phyloP scores from a whole-genome alignment of 768 basidiomycete species.

The Rhizopogon rudus region DNA sequence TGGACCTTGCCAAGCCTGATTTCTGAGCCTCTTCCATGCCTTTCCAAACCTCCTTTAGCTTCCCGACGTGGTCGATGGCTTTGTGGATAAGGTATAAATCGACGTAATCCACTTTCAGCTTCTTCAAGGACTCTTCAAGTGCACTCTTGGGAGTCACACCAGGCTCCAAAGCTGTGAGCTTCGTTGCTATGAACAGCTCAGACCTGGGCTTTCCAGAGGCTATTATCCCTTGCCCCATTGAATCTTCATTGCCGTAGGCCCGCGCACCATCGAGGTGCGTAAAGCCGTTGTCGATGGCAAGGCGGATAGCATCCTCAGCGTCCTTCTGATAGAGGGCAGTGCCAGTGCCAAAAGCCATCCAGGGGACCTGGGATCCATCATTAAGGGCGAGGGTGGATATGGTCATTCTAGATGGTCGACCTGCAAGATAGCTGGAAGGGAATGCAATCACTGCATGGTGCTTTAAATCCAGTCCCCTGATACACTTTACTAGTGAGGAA shows the following conservation, averaged over 20 bases:
- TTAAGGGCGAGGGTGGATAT: slow-evolving; percentile 41
- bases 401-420: slow-evolving; percentile 16
- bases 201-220: slow-evolving; percentile 47
- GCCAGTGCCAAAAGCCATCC: slow-evolving; percentile 61
- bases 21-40: slow-evolving; percentile 53
- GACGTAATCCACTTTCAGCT: slow-evolving; percentile 49
- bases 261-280: slow-evolving; percentile 66
- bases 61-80: slow-evolving; percentile 33
- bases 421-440: slow-evolving; percentile 4
- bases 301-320: slow-evolving; percentile 30
- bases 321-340: slow-evolving; percentile 46
- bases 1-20: slow-evolving; percentile 34
- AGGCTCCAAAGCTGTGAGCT: slow-evolving; percentile 31
- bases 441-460: no score
- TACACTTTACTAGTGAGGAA: no score
- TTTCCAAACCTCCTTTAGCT: slow-evolving; percentile 50
- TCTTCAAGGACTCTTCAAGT: slow-evolving; percentile 47
- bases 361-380: slow-evolving; percentile 48
- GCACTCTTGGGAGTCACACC: slow-evolving; percentile 44
- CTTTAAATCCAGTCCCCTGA: no score
- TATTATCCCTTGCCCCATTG: slow-evolving; percentile 45
- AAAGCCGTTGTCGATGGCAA: slow-evolving; percentile 52
- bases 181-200: slow-evolving; percentile 60
- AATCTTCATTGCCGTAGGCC: slow-evolving; percentile 50
- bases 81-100: slow-evolving; percentile 63